Evolutionary conservation across 2,329 filamentous ascomycete genomes (phyloP), one percentile per base, ranked within the genome.

Genomic region (Fusarium sp.): DNA sequence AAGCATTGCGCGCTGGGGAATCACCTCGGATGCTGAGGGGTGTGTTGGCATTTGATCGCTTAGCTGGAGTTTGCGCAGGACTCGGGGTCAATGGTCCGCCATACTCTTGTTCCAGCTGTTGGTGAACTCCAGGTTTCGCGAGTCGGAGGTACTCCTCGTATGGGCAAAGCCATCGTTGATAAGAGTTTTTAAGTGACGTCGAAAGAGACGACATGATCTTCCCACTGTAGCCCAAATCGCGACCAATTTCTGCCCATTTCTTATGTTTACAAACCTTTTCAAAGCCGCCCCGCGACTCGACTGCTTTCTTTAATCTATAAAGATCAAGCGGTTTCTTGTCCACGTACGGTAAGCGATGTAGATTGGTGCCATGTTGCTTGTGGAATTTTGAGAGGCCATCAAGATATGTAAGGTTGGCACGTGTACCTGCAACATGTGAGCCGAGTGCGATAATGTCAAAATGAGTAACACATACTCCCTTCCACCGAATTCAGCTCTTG

Each of bases 181-280:
- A 99, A 1, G 96, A 98, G 82, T 99, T 99, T 82, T 98, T 99
- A 47, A 99, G 88, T 10, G 96, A 98, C 0, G 96, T 99, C 11
- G 96, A 99, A 53, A 99, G 86, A 14, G 96, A 98, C 6, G 96
- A 98, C 96, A 99, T 99, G 73, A 99, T 99, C 86, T 99, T 99
- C 80, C 96, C 96, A 80, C 96, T 98, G 83, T 99, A 99, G 62
- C 96, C 96, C 54, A 99, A 85, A 81, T 98, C 96, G 79, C 96
- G 91, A 39, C 96, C 96, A 77, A 99, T 98, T 82, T 99, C 96
- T 22, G 96, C 96, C 96, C 96, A 99, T 85, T 98, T 98, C 85
- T 99, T 99, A 63, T 92, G 89, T 83, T 98, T 98, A 88, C 96
- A 99, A 50, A 99, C 96, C 80, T 94, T 94, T 63, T 98, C 95